A percentile compares a stretch with the other conserved stretches of the same genome.
Conservation (phyloP, 345 rosid genomes). For the Pistacia integerrima region DNA sequence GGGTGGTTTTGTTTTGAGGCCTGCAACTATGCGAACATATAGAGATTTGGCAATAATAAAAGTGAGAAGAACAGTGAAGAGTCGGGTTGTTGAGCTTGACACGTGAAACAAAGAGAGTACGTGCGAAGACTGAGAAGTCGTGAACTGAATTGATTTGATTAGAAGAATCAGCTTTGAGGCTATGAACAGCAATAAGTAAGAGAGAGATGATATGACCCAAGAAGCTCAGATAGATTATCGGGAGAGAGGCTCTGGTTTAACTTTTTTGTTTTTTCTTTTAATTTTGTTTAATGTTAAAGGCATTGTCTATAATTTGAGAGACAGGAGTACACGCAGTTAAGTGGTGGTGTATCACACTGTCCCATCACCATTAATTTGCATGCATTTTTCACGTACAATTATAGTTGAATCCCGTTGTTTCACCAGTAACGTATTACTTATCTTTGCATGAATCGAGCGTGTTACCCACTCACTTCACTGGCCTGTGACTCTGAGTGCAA, state of each 20-base stretch:
- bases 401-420: neutral
- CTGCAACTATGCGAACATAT: neutral
- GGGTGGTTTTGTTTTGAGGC: conserved; percentile 7
- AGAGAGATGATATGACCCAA: conserved; percentile 24
- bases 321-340: conserved; percentile 11
- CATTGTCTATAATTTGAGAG: no score
- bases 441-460: conserved; percentile 20
- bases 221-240: neutral
- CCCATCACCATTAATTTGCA: conserved; percentile 12
- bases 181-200: conserved; percentile 14
- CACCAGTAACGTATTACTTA: neutral
- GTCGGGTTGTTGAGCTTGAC: conserved; percentile 3
- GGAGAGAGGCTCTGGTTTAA: neutral
- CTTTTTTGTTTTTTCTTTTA: neutral
- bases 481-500: neutral
- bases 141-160: conserved; percentile 9
- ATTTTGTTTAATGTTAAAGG: neutral
- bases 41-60: neutral
- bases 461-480: neutral
- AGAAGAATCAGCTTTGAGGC: conserved; percentile 12
- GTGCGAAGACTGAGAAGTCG: conserved; percentile 27
- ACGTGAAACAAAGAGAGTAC: conserved; percentile 26
- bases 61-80: neutral
- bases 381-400: conserved; percentile 30
- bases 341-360: conserved; percentile 23